Percentiles rank a stretch among this genome's conserved stretches.
Conservation (phyloP, 2,329 filamentous ascomycete species). For the Botrytis pseudocinerea region DNA sequence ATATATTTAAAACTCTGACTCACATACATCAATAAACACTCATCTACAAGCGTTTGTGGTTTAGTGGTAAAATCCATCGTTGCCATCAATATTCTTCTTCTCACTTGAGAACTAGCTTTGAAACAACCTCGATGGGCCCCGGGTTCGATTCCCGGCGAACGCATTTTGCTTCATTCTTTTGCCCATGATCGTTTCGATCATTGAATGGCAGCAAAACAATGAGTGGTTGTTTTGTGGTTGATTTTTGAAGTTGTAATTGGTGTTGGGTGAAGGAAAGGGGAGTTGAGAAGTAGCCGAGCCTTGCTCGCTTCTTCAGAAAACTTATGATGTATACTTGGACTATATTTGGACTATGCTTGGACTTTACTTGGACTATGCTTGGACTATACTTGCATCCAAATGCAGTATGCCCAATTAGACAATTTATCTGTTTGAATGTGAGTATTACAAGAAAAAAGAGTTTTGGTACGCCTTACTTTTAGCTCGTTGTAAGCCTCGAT, state of each 20-base stretch:
- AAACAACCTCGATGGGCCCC: background rate
- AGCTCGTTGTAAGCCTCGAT: background rate
- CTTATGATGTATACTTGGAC: background rate
- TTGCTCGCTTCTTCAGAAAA: background rate
- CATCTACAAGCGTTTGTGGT: slow-evolving; percentile 25
- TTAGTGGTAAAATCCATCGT: slow-evolving; percentile 29
- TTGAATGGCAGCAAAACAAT: background rate
- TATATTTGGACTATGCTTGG: background rate
- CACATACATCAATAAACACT: background rate
- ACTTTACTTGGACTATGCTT: background rate
- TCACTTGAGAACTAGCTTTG: background rate
- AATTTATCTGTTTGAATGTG: background rate
- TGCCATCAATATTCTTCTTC: slow-evolving; percentile 15
- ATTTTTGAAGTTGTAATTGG: background rate
- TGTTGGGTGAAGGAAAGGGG: background rate
- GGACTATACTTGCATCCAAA: background rate
- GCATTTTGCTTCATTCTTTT: background rate
- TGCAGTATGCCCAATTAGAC: background rate
- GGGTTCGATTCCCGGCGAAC: slow-evolving; percentile 3
- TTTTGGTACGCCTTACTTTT: background rate
- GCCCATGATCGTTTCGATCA: background rate
- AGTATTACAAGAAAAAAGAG: background rate
- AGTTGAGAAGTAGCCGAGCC: background rate
- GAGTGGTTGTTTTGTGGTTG: background rate
- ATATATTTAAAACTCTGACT: background rate